A percentile compares a stretch with the other conserved stretches of the same genome.
phyloP scores from a whole-genome alignment of 1,139 yeast species.

The Debaryomyces coudertii region DNA sequence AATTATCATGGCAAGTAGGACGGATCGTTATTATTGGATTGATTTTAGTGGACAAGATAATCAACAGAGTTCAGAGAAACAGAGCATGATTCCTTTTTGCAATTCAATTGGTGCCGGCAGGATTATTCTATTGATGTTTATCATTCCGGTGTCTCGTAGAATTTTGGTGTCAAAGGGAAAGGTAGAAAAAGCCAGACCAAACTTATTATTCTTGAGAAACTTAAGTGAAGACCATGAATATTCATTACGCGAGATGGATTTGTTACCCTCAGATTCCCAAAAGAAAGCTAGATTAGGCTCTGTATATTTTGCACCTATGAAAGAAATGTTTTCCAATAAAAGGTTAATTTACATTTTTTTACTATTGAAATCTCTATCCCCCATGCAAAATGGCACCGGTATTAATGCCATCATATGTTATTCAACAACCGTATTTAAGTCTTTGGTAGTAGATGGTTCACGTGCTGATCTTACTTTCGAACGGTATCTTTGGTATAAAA shows the following conservation, averaged over 20 bases:
- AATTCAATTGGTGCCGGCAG: slow-evolving; percentile 48
- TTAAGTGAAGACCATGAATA: slow-evolving; percentile 29
- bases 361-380: slow-evolving; percentile 32
- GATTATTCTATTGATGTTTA: slow-evolving; percentile 41
- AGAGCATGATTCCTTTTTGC: slow-evolving; percentile 45
- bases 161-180: slow-evolving; percentile 42
- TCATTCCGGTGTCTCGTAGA: slow-evolving; percentile 53
- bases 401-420: slow-evolving; percentile 40
- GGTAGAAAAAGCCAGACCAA: slow-evolving; percentile 36
- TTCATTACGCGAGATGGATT: slow-evolving; percentile 29
- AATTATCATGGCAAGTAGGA: slow-evolving; percentile 55
- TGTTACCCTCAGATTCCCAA: slow-evolving; percentile 25
- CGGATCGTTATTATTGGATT: slow-evolving; percentile 49
- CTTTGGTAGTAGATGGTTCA: slow-evolving; percentile 33
- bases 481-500: slow-evolving; percentile 59
- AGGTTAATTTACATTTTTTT: slow-evolving; percentile 29
- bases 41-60: slow-evolving; percentile 39
- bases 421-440: slow-evolving; percentile 36
- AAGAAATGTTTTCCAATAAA: slow-evolving; percentile 24
- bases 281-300: slow-evolving; percentile 23
- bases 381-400: slow-evolving; percentile 39
- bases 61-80: slow-evolving; percentile 24
- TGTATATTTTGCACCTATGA: slow-evolving; percentile 33
- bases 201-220: slow-evolving; percentile 32
- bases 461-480: slow-evolving; percentile 54